Conservation (phyloP, 345 rosid genomes). For the Clausena lansium region DNA sequence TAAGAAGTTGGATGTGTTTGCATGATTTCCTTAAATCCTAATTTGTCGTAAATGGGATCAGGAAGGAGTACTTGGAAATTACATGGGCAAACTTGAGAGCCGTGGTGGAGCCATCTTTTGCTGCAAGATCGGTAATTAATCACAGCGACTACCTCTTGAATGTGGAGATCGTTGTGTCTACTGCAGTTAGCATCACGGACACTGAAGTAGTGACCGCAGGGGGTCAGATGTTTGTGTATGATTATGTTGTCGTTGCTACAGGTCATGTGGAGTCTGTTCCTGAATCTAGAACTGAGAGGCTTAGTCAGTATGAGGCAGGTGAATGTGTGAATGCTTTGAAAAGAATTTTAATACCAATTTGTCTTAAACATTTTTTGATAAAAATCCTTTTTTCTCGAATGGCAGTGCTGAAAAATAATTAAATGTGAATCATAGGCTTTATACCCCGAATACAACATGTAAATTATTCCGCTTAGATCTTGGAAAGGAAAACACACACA, state of each 20-base stretch:
- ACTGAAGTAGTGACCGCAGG: conserved; percentile 56
- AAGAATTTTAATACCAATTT: not conserved
- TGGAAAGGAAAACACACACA: not conserved
- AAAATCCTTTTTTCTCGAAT: not conserved
- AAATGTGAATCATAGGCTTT: not conserved
- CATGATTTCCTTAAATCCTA: not conserved
- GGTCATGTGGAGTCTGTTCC: conserved; percentile 63
- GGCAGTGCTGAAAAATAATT: not conserved
- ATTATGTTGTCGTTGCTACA: conserved; percentile 79
- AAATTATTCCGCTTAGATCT: not conserved
- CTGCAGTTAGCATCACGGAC: conserved; percentile 52
- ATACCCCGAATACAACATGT: not conserved
- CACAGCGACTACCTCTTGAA: conserved; percentile 60
- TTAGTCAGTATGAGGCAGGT: conserved; percentile 55
- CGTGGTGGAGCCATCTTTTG: conserved; percentile 84
- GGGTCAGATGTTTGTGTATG: conserved; percentile 45
- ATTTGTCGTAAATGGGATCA: conserved; percentile 17
- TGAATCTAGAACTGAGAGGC: conserved; percentile 49
- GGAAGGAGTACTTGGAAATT: conserved; percentile 93
- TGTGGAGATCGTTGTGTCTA: conserved; percentile 59
- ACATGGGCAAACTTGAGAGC: conserved; percentile 78
- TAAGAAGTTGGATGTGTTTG: not conserved
- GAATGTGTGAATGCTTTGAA: not conserved
- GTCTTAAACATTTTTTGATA: not conserved
- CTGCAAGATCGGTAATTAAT: conserved; percentile 58